Conservation (phyloP, 352 stramenopile genomes). For the Phytophthora pluvialis region DNA sequence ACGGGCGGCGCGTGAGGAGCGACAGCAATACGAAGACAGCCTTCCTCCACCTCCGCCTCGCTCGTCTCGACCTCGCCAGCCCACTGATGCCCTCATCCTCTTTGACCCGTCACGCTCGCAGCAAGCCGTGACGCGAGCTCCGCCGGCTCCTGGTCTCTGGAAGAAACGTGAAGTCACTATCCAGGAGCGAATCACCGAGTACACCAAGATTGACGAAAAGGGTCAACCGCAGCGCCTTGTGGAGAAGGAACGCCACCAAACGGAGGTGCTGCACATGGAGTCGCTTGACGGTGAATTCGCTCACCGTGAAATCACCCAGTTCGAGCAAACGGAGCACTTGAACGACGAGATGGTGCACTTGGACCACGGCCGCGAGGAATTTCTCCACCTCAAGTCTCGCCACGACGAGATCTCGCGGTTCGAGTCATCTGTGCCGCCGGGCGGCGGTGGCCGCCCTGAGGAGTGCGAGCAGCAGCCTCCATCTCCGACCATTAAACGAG, state of each 20-base stretch:
- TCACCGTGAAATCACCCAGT: slow-evolving; percentile 87
- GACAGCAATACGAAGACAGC: slow-evolving; percentile 23
- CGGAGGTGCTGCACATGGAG: slow-evolving; percentile 88
- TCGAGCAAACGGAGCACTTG: slow-evolving; percentile 82
- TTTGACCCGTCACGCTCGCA: slow-evolving; percentile 55
- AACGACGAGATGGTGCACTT: slow-evolving; percentile 87
- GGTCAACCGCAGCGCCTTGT: slow-evolving; percentile 76
- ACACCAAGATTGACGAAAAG: slow-evolving; percentile 90
- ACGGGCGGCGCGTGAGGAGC: slow-evolving; percentile 55
- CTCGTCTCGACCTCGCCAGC: neutral
- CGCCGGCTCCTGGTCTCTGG: slow-evolving; percentile 74
- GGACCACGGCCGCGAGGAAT: slow-evolving; percentile 80
- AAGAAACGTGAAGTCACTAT: slow-evolving; percentile 90
- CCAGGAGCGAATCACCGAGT: slow-evolving; percentile 86
- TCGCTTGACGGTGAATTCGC: slow-evolving; percentile 78
- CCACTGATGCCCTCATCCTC: slow-evolving; percentile 39
- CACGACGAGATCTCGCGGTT: slow-evolving; percentile 88
- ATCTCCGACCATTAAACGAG: slow-evolving; percentile 80
- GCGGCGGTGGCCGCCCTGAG: slow-evolving; percentile 44
- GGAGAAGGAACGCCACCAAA: slow-evolving; percentile 87
- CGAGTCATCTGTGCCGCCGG: slow-evolving; percentile 66
- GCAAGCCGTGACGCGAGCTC: slow-evolving; percentile 46
- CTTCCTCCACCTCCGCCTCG: slow-evolving; percentile 34
- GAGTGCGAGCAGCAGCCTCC: slow-evolving; percentile 79
- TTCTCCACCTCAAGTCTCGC: slow-evolving; percentile 83